Evolutionary conservation across 495 filamentous ascomycete species (phyloP).

Genomic region (Penicillium atrosanguineum): DNA sequence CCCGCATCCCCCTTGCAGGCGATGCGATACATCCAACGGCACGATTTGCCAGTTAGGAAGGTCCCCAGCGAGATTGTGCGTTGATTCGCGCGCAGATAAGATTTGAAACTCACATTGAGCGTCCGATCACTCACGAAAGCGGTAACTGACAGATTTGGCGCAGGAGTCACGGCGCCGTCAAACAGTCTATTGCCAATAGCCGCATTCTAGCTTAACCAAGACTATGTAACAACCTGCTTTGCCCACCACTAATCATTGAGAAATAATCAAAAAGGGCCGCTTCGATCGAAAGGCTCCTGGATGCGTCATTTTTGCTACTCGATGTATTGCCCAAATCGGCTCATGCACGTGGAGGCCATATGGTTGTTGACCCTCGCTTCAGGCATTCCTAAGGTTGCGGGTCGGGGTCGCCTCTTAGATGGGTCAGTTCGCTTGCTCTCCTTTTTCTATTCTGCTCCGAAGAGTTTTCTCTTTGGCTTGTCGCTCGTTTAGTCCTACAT

Average conservation of each 20-base stretch:
- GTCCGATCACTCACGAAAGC: not conserved
- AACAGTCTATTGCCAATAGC: conserved; percentile 15
- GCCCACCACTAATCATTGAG: not conserved
- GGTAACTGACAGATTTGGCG: not conserved
- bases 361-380: conserved; percentile 22
- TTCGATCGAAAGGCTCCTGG: conserved; percentile 1
- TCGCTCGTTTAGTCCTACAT: not conserved
- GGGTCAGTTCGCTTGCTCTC: conserved; percentile 5
- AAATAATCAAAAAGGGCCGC: not conserved
- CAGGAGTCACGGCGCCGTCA: not conserved
- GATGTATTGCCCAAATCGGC: conserved; percentile 4
- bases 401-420: conserved; percentile 9
- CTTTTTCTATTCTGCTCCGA: not conserved
- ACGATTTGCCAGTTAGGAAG: conserved; percentile 1
- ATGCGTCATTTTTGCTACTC: conserved; percentile 10
- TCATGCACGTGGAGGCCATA: conserved; percentile 30
- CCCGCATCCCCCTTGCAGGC: not conserved
- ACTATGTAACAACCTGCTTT: not conserved
- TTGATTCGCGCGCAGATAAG: not conserved
- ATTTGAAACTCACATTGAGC: not conserved
- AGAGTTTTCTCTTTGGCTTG: not conserved
- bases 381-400: conserved; percentile 18
- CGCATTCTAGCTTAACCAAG: not conserved
- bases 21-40: conserved; percentile 10
- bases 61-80: not conserved